Evolutionary conservation across 1,284 basidiomycete species (phyloP).

Genomic region (Microbotryum saponariae): DNA sequence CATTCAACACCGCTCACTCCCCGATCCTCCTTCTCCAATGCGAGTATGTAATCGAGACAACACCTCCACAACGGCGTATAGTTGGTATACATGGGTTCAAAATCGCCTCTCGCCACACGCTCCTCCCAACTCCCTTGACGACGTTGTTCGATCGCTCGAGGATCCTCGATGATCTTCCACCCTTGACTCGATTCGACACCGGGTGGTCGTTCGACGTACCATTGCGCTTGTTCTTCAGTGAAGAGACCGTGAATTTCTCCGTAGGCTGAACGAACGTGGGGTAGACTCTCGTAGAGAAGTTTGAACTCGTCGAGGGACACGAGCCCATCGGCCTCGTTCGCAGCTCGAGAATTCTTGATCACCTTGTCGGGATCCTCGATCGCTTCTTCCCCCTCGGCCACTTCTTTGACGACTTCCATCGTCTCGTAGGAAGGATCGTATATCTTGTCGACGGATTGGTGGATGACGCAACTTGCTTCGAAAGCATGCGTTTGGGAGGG

Average conservation of each 20-base stretch:
- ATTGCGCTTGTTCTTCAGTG: slow-evolving; percentile 4
- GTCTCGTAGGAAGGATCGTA: slow-evolving; percentile 41
- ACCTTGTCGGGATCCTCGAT: slow-evolving; percentile 51
- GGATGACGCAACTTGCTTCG: slow-evolving; percentile 64
- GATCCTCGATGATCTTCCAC: slow-evolving; percentile 5
- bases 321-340: slow-evolving; percentile 61
- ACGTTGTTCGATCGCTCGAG: slow-evolving; percentile 1
- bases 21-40: background rate
- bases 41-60: slow-evolving; percentile 23
- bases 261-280: slow-evolving; percentile 18
- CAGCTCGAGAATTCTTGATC: slow-evolving; percentile 67
- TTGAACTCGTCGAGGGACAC: slow-evolving; percentile 57
- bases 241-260: slow-evolving; percentile 24
- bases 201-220: slow-evolving; percentile 20
- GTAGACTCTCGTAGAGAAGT: slow-evolving; percentile 45
- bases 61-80: slow-evolving; percentile 36
- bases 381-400: slow-evolving; percentile 45
- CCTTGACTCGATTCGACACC: slow-evolving; percentile 25
- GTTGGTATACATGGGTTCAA: slow-evolving; percentile 27
- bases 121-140: slow-evolving; percentile 13
- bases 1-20: background rate
- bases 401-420: slow-evolving; percentile 30
- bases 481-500: slow-evolving; percentile 56
- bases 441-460: slow-evolving; percentile 61
- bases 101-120: slow-evolving; percentile 19